Evolutionary conservation across 2,329 filamentous ascomycete genomes (phyloP).

Genomic region (Ascochyta viciae-villosae): DNA sequence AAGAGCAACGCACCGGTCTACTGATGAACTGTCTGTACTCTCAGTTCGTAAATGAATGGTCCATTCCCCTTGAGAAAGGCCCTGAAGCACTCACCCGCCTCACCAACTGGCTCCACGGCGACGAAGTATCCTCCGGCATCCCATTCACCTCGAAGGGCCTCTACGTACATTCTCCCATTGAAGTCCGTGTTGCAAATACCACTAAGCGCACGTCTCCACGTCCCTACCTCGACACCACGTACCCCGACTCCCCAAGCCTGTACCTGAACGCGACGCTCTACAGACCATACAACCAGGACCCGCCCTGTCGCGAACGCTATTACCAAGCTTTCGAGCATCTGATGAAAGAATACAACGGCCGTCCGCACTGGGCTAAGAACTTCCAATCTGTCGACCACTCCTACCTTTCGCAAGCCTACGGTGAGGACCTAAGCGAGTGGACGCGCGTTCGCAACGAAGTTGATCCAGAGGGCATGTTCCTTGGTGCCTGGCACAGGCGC

Average conservation of each 20-base stretch:
- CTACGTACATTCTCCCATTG: slow-evolving; percentile 88
- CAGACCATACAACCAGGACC: slow-evolving; percentile 78
- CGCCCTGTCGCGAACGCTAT: slow-evolving; percentile 77
- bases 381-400: slow-evolving; percentile 66
- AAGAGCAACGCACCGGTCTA: slow-evolving; percentile 79
- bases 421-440: slow-evolving; percentile 70
- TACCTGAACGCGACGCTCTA: slow-evolving; percentile 93
- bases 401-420: slow-evolving; percentile 74
- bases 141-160: slow-evolving; percentile 81
- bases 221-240: slow-evolving; percentile 77
- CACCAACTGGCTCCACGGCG: slow-evolving; percentile 83
- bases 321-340: slow-evolving; percentile 91
- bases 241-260: slow-evolving; percentile 72
- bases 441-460: slow-evolving; percentile 70
- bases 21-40: slow-evolving; percentile 98
- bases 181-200: slow-evolving; percentile 86
- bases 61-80: slow-evolving; percentile 82
- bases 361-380: slow-evolving; percentile 94
- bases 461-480: slow-evolving; percentile 85
- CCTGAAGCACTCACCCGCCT: slow-evolving; percentile 86
- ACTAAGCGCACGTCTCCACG: slow-evolving; percentile 56
- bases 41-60: slow-evolving; percentile 99
- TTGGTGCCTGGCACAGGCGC: slow-evolving; percentile 87
- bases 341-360: slow-evolving; percentile 83
- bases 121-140: slow-evolving; percentile 73